phyloP scores from a whole-genome alignment of 371 early-diverging fungal genomes.

The Apophysomyces sp. region DNA sequence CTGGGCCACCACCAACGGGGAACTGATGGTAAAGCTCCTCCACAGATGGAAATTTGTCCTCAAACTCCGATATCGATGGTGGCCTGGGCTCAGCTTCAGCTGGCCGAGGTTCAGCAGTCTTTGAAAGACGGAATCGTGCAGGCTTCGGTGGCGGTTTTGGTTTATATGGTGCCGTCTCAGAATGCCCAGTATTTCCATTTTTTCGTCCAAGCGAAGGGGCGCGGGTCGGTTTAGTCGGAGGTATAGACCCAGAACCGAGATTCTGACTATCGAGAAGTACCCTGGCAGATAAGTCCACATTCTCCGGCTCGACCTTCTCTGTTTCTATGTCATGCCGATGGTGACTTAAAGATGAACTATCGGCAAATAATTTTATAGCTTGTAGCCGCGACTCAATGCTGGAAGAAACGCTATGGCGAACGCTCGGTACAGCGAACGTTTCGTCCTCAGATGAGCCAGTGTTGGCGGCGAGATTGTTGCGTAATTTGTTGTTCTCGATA shows the following conservation, averaged over 20 bases:
- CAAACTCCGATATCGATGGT: conserved; percentile 36
- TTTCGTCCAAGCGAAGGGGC: background rate
- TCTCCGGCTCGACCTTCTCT: background rate
- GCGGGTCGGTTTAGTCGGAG: background rate
- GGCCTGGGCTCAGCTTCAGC: conserved; percentile 1
- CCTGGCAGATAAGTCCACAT: background rate
- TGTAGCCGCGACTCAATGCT: conserved; percentile 35
- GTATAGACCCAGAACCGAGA: background rate
- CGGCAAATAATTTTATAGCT: conserved; percentile 8
- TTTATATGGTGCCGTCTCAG: background rate
- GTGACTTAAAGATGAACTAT: background rate
- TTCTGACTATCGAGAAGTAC: background rate
- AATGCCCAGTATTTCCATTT: background rate
- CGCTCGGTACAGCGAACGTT: background rate
- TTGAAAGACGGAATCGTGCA: conserved; percentile 36
- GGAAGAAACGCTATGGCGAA: conserved; percentile 21
- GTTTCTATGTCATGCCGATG: background rate
- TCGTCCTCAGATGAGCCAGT: background rate
- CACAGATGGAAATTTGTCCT: conserved; percentile 37
- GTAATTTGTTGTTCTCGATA: conserved; percentile 9
- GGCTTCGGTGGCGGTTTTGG: conserved; percentile 46
- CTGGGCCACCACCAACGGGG: background rate
- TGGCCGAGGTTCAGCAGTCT: conserved; percentile 5
- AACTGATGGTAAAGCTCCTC: conserved; percentile 29
- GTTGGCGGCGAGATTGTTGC: conserved; percentile 12